Base-by-base conservation (phyloP, 257 asterid species). In the Solanum bukasovii region DNA sequence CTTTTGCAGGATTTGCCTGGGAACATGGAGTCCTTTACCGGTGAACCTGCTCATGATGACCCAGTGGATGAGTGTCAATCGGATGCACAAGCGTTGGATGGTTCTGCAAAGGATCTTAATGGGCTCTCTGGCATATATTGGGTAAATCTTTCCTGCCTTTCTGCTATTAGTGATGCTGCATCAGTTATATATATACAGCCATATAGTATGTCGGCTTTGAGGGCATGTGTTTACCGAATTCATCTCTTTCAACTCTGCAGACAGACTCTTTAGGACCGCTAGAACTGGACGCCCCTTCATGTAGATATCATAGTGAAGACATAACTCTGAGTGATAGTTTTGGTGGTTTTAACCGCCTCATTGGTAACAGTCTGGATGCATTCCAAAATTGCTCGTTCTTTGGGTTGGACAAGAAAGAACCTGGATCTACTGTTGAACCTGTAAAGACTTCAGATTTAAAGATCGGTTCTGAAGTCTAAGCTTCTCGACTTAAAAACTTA, bases 251-350 rank as follows among this genome's bases (percentile, higher is more conserved):
- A 21, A 73, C 86, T 79, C 72, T 88, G 90, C 99, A 97, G 99
- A 96, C 98, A 4, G 99, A 97, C 92, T 96, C 99, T 27, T 91
- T 97, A 93, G 99, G 99, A 89, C 93, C 96, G 25, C 90, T 97
- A 92, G 98, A 97, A 87, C 92, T 97, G 98, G 99, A 94, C 86
- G 87, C 94, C 85, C 93, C 96, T 90, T 90, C 99, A 13, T 92
- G 95, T 94, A 96, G 98, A 97, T 94, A 95, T 90, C 94, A 86
- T 91, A 93, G 88, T 90, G 95, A 92, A 31, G 98, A 97, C 88
- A 96, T 94, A 88, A 93, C 95, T 89, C 93, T 97, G 86, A 95
- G 96, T 79, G 99, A 97, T 90, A 96, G 99, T 92, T 92, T 95
- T 25, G 93, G 98, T 67, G 98, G 98, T 83, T 90, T 95, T 92